Base-by-base conservation (phyloP, 176 grass and related monocot genomes). In the Pontederia paniculata region DNA sequence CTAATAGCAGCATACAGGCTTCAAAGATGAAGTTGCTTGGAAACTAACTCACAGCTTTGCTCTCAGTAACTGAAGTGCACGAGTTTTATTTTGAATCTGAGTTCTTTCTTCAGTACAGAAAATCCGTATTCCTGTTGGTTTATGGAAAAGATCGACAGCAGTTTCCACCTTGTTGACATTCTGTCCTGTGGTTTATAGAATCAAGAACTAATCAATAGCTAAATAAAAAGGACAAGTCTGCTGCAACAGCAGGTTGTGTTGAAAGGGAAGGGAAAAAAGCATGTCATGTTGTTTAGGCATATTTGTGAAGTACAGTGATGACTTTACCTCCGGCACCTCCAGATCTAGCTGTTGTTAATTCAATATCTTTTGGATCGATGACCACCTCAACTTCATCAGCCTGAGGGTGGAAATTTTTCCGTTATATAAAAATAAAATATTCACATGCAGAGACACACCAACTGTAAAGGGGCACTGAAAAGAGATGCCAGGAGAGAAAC, bases 101-200 rank as follows among this genome's bases (percentile, higher is more conserved):
- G 85, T 89, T 60, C 90, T 83, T 79, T 96, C 90, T 82, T 85
- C 89, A 49, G 90, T 89, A 65, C 90, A 96, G 70, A 96, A 96
- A 77, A 96, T 89, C 45, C 90, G 60, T 68, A 96, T 96, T 79
- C 90, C 90, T 14, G 90, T 89, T 56, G 90, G 90, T 55, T 96
- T 96, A 72, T 96, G 90, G 53, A 86, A 67, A 86, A 96, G 85
- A 56, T 89, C 90, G 65, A 89, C 72, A 77, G 90, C 90, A 10
- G 90, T 96, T 80, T 96, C 90, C 74, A 96, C 90, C 74, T 96
- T 96, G 75, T 96, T 96, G 52, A 96, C 90, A 78, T 96, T 96
- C 79, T 89, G 90, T 54, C 90, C 90, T 96, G 82, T 67, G 74
- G 63, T 28, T 23, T 68, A 57, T 23, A 44, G 71, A 8, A 68